phyloP scores from a whole-genome alignment of 2,329 filamentous ascomycete genomes.

The Monosporascus sp. region DNA sequence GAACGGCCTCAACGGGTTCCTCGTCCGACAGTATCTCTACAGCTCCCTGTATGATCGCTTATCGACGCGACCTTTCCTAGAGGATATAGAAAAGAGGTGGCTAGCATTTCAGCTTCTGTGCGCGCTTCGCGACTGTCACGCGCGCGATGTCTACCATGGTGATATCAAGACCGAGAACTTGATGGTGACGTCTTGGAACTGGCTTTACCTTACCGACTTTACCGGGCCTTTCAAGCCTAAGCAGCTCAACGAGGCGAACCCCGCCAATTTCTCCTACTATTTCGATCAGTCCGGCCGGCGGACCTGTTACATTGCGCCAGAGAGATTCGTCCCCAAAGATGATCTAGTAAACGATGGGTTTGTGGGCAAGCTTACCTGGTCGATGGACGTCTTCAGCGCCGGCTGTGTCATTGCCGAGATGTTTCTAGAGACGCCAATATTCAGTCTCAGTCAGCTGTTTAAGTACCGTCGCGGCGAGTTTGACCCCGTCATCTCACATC shows the following conservation, averaged over 20 bases:
- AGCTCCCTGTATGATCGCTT: slow-evolving; percentile 96
- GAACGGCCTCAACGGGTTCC: slow-evolving; percentile 84
- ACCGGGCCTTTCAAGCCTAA: slow-evolving; percentile 93
- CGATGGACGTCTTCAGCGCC: slow-evolving; percentile 97
- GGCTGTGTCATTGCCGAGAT: slow-evolving; percentile 96
- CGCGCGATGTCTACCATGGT: slow-evolving; percentile 85
- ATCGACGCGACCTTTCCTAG: slow-evolving; percentile 91
- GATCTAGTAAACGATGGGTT: slow-evolving; percentile 29
- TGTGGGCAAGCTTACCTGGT: slow-evolving; percentile 64
- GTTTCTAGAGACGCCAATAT: slow-evolving; percentile 93
- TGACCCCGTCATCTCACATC: slow-evolving; percentile 73
- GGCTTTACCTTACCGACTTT: slow-evolving; percentile 97
- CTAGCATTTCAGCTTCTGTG: slow-evolving; percentile 92
- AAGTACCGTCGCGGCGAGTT: slow-evolving; percentile 92
- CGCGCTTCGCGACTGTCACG: slow-evolving; percentile 86
- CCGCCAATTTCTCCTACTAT: slow-evolving; percentile 95
- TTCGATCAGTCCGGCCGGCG: slow-evolving; percentile 89
- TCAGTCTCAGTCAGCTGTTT: slow-evolving; percentile 93
- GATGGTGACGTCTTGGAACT: slow-evolving; percentile 97
- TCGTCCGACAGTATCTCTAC: slow-evolving; percentile 92
- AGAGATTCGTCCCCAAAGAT: slow-evolving; percentile 75
- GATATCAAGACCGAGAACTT: slow-evolving; percentile 99
- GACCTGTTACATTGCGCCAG: slow-evolving; percentile 92
- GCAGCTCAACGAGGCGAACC: slow-evolving; percentile 91
- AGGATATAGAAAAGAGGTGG: slow-evolving; percentile 99